Conservation (phyloP, 1,284 basidiomycete genomes). For the Sparassis latifolia region DNA sequence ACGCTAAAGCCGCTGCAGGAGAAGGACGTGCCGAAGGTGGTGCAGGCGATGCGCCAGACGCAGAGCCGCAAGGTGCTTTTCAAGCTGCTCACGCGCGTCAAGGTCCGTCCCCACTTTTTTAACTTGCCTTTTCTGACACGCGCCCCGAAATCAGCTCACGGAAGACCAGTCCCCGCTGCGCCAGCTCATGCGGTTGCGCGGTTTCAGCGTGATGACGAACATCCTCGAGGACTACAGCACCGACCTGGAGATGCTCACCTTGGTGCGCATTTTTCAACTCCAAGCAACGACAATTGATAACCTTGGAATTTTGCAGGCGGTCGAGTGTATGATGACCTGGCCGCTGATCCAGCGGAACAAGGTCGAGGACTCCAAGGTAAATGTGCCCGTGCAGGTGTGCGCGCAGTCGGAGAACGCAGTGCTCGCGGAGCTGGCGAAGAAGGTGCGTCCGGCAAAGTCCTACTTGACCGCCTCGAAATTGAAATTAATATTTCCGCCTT, state of each 20-base stretch:
- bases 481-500: not conserved
- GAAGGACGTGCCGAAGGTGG: constrained; percentile 85
- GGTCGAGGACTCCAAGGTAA: constrained; percentile 83
- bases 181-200: constrained; percentile 89
- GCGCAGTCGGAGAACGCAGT: constrained; percentile 49
- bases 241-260: constrained; percentile 66
- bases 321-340: constrained; percentile 77
- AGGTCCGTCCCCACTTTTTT: constrained; percentile 36
- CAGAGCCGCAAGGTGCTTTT: constrained; percentile 78
- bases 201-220: constrained; percentile 89
- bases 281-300: not conserved
- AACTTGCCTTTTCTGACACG: not conserved
- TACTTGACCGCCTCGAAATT: not conserved
- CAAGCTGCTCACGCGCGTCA: constrained; percentile 84
- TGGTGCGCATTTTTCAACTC: constrained; percentile 38
- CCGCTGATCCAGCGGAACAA: constrained; percentile 89
- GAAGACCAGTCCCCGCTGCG: constrained; percentile 76
- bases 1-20: constrained; percentile 69
- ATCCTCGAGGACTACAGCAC: constrained; percentile 76
- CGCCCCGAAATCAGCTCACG: constrained; percentile 51
- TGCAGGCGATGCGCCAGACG: constrained; percentile 89
- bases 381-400: constrained; percentile 55
- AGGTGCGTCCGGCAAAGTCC: constrained; percentile 33
- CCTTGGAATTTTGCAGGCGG: constrained; percentile 39
- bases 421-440: constrained; percentile 50